Base-by-base conservation (phyloP, 768 basidiomycete species). In the Rhizopogon vinicolor region DNA sequence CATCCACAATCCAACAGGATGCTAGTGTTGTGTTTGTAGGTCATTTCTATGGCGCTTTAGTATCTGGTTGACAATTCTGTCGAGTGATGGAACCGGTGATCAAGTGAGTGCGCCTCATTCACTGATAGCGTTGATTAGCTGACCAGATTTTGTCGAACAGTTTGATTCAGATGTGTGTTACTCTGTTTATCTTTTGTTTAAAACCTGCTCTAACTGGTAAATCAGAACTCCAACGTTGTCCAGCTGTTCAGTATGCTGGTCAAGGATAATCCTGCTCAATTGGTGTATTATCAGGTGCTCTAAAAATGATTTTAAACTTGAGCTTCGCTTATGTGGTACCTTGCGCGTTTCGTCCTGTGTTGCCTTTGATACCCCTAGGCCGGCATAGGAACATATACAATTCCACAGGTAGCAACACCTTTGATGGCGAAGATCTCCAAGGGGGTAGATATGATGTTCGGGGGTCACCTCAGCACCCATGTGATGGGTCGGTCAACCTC, bases 221-320 rank as follows among this genome's bases (percentile, higher is more conserved):
- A 42, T 7, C 58, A 88, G 85, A 89, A 89, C 63, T 88, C 87
- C 12, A 89, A 89, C 58, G 76, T 89, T 53, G 75, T 89, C 40
- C 80, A 86, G 55, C 73, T 89, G 52, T 84, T 87, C 62, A 79
- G 84, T 4, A 78, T 86, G 78, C 67, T 89, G 56, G 84, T 82
- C 72, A 89, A 89, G 66, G 84, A 85, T 49, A 78, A 84, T 58
- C 72, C 74, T 25, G 58, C 64, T 13, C 70, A 83, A 62, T 74
- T 88, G 65, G 85, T 87, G 1, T 90, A 90, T 60, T 90, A 90
- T 65, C 88, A 90, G 74, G 87, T 82, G 51, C 6, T 54, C 9
- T 6, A 9, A n/a, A 13, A 14, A 7, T 37, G 3, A 14, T 46
- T 22, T 39, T 5, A 54, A 53, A 2, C n/a, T 6, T 10, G 9